These are phyloP conservation scores for Zalaria obscura DNA, from an alignment of 2,329 filamentous ascomycete genomes.

Conservation along the genomic window DNA sequence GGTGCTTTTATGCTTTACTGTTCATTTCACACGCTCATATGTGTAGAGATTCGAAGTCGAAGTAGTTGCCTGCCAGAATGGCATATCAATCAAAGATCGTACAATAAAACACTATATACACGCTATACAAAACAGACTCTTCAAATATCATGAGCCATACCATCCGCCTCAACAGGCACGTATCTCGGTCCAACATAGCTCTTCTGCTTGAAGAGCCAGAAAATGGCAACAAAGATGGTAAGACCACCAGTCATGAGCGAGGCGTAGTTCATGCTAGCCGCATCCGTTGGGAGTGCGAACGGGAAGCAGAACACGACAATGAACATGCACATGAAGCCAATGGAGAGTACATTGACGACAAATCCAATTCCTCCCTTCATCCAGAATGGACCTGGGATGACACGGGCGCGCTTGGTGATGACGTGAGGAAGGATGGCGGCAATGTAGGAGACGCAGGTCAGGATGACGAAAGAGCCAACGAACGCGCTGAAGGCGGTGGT, in stretches of 20 bases:
- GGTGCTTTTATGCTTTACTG: too few relatives aligned
- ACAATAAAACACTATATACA: too few relatives aligned
- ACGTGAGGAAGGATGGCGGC: slow-evolving; percentile 44
- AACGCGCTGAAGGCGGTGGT: slow-evolving; percentile 54
- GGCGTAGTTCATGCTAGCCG: slow-evolving; percentile 28
- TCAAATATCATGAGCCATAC: not conserved
- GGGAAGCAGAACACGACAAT: slow-evolving; percentile 50
- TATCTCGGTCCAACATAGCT: slow-evolving; percentile 22
- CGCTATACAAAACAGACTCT: not conserved
- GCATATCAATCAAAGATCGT: too few relatives aligned
- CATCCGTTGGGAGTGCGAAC: slow-evolving; percentile 20
- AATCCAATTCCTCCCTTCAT: slow-evolving; percentile 37
- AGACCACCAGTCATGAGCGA: slow-evolving; percentile 24
- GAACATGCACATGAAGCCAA: slow-evolving; percentile 45
- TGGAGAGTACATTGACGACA: slow-evolving; percentile 36
- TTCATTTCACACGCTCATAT: too few relatives aligned
- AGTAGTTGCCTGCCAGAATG: too few relatives aligned
- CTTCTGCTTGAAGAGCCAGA: slow-evolving; percentile 22
- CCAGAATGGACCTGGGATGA: slow-evolving; percentile 44
- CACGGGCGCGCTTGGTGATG: slow-evolving; percentile 21
- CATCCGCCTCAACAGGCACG: slow-evolving; percentile 2
- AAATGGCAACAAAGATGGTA: slow-evolving; percentile 20
- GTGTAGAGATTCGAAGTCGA: too few relatives aligned
- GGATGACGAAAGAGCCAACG: slow-evolving; percentile 44
- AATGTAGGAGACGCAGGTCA: slow-evolving; percentile 43